Conservation (phyloP, 805 yeast genomes). For the Nakazawaea sp. region DNA sequence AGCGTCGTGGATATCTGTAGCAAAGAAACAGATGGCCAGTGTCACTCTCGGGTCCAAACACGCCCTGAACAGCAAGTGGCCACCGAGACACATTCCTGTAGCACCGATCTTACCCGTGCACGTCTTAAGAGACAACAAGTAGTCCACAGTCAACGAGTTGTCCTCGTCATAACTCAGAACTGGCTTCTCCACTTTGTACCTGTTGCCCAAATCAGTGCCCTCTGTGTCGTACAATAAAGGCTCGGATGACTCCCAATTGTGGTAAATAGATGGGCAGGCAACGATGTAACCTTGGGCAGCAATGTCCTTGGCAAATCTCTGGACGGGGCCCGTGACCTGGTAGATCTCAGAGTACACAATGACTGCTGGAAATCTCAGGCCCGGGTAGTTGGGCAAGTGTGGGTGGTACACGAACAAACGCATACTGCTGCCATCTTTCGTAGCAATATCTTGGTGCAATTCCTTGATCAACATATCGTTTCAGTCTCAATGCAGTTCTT, state of each 20-base stretch:
- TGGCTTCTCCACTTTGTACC: slow-evolving; percentile 59
- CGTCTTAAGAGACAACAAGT: slow-evolving; percentile 47
- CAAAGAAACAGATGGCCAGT: slow-evolving; percentile 72
- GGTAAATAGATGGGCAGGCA: slow-evolving; percentile 76
- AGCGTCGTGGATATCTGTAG: slow-evolving; percentile 71
- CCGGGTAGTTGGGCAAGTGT: slow-evolving; percentile 63
- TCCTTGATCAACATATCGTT: slow-evolving; percentile 62
- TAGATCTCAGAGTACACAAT: slow-evolving; percentile 74
- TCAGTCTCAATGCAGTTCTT: no score
- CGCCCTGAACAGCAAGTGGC: slow-evolving; percentile 70
- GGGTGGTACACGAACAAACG: slow-evolving; percentile 65
- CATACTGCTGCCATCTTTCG: slow-evolving; percentile 62
- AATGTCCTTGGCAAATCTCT: slow-evolving; percentile 69
- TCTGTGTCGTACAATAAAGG: slow-evolving; percentile 62
- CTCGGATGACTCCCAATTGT: slow-evolving; percentile 58
- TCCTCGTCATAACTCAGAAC: slow-evolving; percentile 73
- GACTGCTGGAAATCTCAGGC: slow-evolving; percentile 76
- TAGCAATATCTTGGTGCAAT: slow-evolving; percentile 52
- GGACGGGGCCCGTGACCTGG: slow-evolving; percentile 79
- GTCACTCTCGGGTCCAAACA: slow-evolving; percentile 56
- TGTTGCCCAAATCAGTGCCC: slow-evolving; percentile 74
- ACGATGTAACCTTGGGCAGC: slow-evolving; percentile 77
- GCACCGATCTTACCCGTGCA: slow-evolving; percentile 73
- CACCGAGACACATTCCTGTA: slow-evolving; percentile 86
- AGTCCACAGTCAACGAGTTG: slow-evolving; percentile 54